Conservation (phyloP, 2,329 filamentous ascomycete genomes). For the Verticillium alfalfae region DNA sequence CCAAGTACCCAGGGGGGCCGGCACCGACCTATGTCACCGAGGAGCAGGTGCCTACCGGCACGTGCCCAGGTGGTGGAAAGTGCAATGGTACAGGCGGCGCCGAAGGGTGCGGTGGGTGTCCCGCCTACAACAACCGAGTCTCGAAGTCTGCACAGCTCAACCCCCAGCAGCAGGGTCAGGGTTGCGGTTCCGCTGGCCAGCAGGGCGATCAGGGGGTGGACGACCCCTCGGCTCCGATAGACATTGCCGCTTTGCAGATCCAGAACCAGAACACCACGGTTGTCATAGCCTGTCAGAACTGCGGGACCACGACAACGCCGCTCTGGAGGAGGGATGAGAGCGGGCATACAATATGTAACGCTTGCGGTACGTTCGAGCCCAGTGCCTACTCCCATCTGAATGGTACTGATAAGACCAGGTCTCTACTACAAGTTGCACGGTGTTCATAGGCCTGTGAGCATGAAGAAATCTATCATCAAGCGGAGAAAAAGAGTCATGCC, state of each 20-base stretch:
- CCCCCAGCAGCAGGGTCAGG: slow-evolving; percentile 44
- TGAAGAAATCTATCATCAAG: slow-evolving; percentile 99
- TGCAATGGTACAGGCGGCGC: slow-evolving; percentile 97
- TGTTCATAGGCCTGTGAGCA: slow-evolving; percentile 87
- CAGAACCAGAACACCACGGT: slow-evolving; percentile 50
- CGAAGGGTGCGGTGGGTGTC: slow-evolving; percentile 90
- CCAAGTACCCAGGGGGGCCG: slow-evolving; percentile 34
- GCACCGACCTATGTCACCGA: slow-evolving; percentile 71
- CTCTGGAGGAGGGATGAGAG: slow-evolving; percentile 92
- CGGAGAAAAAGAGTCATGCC: slow-evolving; percentile 91
- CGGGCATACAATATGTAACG: slow-evolving; percentile 97
- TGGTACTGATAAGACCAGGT: slow-evolving; percentile 43
- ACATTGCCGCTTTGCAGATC: slow-evolving; percentile 40
- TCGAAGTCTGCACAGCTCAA: slow-evolving; percentile 77
- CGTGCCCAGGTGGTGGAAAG: slow-evolving; percentile 87
- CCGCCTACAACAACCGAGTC: slow-evolving; percentile 94
- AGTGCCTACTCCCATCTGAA: slow-evolving; percentile 1
- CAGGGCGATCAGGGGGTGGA: slow-evolving; percentile 19
- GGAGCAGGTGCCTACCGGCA: slow-evolving; percentile 72
- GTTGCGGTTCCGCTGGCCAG: slow-evolving; percentile 22
- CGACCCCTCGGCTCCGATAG: slow-evolving; percentile 36
- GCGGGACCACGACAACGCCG: slow-evolving; percentile 91
- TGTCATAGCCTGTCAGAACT: slow-evolving; percentile 93
- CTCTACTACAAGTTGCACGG: slow-evolving; percentile 96
- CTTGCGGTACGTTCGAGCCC: slow-evolving; percentile 67